Evolutionary conservation across 345 rosid species (phyloP).

Genomic region (Populus pruinosa): DNA sequence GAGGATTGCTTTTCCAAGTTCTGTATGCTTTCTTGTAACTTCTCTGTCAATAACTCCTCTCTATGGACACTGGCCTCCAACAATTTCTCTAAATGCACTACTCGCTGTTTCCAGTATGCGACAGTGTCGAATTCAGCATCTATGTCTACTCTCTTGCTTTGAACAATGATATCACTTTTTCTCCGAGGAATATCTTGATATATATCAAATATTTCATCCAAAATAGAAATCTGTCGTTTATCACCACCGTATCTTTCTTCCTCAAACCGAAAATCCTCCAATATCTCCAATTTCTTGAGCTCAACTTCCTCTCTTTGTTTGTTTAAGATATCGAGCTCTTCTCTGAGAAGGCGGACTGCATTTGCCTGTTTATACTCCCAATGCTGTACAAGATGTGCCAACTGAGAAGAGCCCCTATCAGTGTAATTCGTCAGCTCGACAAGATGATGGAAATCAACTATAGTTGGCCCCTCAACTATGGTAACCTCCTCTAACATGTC

Average conservation of each 20-base stretch:
- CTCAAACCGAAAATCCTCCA: conserved; percentile 84
- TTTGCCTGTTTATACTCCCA: conserved; percentile 85
- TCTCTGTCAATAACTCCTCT: conserved; percentile 62
- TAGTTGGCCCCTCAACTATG: conserved; percentile 44
- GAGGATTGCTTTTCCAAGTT: conserved; percentile 68
- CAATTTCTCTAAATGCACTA: conserved; percentile 54
- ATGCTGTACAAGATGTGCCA: conserved; percentile 74
- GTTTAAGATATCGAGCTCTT: conserved; percentile 75
- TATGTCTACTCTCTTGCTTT: conserved; percentile 53
- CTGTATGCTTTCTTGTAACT: conserved; percentile 61
- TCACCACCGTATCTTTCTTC: conserved; percentile 47
- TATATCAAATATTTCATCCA: conserved; percentile 48
- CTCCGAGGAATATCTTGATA: conserved; percentile 53
- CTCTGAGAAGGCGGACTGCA: conserved; percentile 68
- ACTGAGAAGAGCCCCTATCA: conserved; percentile 72
- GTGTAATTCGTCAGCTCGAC: conserved; percentile 55
- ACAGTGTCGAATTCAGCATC: conserved; percentile 69
- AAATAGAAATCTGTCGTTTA: conserved; percentile 57
- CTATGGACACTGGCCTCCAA: conserved; percentile 72
- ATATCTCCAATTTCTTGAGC: conserved; percentile 75
- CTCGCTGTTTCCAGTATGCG: conserved; percentile 75
- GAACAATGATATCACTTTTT: conserved; percentile 48
- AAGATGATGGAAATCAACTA: conserved; percentile 67
- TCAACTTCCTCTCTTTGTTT: conserved; percentile 80
- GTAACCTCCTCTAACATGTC: conserved; percentile 87